Evolutionary conservation across 2,329 filamentous ascomycete genomes (phyloP).

Genomic region (Pestalotiopsis sp.): DNA sequence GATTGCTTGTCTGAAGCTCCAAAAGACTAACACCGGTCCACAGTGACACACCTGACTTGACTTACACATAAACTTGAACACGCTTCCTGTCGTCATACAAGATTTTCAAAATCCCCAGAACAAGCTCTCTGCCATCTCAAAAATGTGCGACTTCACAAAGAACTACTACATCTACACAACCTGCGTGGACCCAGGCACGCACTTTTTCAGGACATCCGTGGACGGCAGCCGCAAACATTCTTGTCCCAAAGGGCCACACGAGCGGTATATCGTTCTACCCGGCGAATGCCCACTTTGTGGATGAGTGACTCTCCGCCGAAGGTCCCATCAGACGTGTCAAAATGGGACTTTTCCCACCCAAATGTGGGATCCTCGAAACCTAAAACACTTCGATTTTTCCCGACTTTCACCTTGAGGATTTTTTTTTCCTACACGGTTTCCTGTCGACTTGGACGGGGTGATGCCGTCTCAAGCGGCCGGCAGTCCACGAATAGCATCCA

Average conservation of each 20-base stretch:
- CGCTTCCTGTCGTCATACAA: too few species aligned
- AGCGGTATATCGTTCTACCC: conserved; percentile 72
- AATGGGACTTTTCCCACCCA: neutral
- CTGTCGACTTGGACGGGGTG: neutral
- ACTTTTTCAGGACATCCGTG: conserved; percentile 71
- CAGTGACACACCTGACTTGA: too few species aligned
- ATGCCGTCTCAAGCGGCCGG: neutral
- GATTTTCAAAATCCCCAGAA: neutral
- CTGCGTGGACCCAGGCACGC: conserved; percentile 68
- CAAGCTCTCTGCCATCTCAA: conserved; percentile 21
- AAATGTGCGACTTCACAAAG: conserved; percentile 69
- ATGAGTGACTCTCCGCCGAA: conserved; percentile 20
- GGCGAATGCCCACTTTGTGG: conserved; percentile 62
- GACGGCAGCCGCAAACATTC: conserved; percentile 64
- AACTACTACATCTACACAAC: conserved; percentile 79
- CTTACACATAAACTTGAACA: too few species aligned
- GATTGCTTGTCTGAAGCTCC: too few species aligned
- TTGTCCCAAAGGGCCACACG: conserved; percentile 69
- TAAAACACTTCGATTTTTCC: too few species aligned
- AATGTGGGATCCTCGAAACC: neutral
- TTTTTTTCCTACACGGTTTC: neutral
- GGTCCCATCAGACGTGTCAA: neutral
- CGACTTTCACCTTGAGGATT: neutral
- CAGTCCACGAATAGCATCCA: neutral
- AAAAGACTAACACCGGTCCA: too few species aligned